Conservation (phyloP, 805 yeast species). For the Metschnikowia noctiluminum region DNA sequence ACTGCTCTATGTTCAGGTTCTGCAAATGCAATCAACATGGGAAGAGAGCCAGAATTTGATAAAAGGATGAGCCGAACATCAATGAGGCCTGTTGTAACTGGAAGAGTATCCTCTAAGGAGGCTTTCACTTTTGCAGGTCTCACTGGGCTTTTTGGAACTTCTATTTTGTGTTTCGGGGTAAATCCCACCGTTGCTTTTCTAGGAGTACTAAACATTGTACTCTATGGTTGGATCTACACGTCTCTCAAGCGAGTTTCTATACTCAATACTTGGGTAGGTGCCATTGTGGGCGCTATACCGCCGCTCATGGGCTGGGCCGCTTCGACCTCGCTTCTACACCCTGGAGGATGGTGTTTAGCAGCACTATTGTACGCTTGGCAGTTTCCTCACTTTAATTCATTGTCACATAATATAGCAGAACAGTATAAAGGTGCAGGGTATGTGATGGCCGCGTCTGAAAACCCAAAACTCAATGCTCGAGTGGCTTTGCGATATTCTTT, state of each 20-base stretch:
- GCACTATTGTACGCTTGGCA: slow-evolving; percentile 94
- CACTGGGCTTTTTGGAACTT: slow-evolving; percentile 69
- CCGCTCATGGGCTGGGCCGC: slow-evolving; percentile 99
- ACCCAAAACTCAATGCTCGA: slow-evolving; percentile 88
- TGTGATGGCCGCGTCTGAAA: slow-evolving; percentile 94
- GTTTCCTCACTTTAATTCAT: slow-evolving; percentile 94
- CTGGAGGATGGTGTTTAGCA: slow-evolving; percentile 95
- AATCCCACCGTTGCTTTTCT: slow-evolving; percentile 78
- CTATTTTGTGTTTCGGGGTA: slow-evolving; percentile 72
- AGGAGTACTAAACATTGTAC: slow-evolving; percentile 75
- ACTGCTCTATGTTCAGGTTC: slow-evolving; percentile 87
- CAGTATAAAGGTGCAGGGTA: slow-evolving; percentile 93
- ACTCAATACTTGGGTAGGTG: slow-evolving; percentile 97
- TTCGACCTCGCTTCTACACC: slow-evolving; percentile 71
- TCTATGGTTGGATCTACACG: slow-evolving; percentile 90
- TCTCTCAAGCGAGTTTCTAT: slow-evolving; percentile 83
- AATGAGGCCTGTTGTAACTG: slow-evolving; percentile 86
- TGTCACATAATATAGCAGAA: slow-evolving; percentile 81
- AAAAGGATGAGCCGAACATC: slow-evolving; percentile 83
- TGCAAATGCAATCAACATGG: slow-evolving; percentile 97
- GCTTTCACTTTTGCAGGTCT: slow-evolving; percentile 78
- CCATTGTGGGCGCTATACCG: slow-evolving; percentile 97
- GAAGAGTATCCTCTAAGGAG: slow-evolving; percentile 67
- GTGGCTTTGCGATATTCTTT: slow-evolving; percentile 88
- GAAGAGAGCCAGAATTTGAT: slow-evolving; percentile 89